Evolutionary conservation across 75 land plant species (phyloP).

Genomic region (Chamaecyparis obtusa): DNA sequence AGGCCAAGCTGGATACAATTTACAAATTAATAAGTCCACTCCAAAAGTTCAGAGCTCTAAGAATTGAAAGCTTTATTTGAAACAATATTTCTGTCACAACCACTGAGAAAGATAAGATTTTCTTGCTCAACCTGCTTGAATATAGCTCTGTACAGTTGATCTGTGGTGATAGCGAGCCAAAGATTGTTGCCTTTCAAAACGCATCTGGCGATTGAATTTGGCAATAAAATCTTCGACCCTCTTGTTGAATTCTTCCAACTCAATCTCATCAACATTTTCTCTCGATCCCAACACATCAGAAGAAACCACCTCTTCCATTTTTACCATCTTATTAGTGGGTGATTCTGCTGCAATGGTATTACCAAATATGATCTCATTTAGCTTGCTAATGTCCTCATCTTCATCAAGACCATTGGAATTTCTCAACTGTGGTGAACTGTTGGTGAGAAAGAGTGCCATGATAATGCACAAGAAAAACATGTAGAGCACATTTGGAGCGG

Average conservation of each 20-base stretch:
- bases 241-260: neutral
- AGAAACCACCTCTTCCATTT: neutral
- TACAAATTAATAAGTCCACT: too few species aligned
- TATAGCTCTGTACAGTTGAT: neutral
- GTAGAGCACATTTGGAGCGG: neutral
- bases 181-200: neutral
- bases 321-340: neutral
- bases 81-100: too few species aligned
- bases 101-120: too few species aligned
- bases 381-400: neutral
- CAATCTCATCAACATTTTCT: neutral
- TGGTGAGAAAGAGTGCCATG: neutral
- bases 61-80: too few species aligned
- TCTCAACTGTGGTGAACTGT: neutral
- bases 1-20: too few species aligned
- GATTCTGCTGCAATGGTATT: neutral
- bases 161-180: neutral
- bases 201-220: neutral
- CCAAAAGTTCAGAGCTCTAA: too few species aligned
- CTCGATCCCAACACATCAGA: neutral
- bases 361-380: neutral
- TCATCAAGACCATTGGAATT: neutral
- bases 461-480: neutral
- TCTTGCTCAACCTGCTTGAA: neutral
- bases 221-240: neutral